Percentiles rank a stretch among this genome's conserved stretches.
Conservation (phyloP, 2,329 filamentous ascomycete genomes). For the Fusarium sp. region DNA sequence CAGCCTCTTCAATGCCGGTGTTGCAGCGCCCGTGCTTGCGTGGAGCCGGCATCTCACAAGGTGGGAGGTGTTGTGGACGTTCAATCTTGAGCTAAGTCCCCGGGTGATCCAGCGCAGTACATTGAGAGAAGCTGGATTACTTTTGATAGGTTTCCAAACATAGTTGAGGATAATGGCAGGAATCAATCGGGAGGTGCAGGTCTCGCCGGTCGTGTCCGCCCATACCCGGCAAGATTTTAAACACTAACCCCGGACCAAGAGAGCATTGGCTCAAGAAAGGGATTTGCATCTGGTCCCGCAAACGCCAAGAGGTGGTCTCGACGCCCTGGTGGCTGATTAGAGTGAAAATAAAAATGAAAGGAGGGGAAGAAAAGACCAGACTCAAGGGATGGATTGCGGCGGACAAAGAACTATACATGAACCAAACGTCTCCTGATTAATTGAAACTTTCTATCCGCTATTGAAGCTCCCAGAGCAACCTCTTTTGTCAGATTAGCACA, state of each 20-base stretch:
- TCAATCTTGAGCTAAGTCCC: neutral
- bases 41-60: conserved; percentile 24
- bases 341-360: neutral
- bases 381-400: neutral
- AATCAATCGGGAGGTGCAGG: conserved; percentile 11
- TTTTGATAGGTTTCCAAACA: neutral
- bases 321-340: conserved; percentile 25
- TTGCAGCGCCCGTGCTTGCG: conserved; percentile 7
- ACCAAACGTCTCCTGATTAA: neutral
- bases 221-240: conserved; percentile 26
- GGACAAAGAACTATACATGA: conserved; percentile 3
- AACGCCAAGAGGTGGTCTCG: conserved; percentile 27
- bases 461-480: neutral
- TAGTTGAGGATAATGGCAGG: neutral
- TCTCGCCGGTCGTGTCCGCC: conserved; percentile 19
- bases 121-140: neutral
- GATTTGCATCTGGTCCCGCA: conserved; percentile 29
- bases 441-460: neutral
- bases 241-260: conserved; percentile 31
- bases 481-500: neutral
- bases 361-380: neutral
- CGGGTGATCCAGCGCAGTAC: conserved; percentile 9
- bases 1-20: neutral
- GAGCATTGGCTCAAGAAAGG: conserved; percentile 24
- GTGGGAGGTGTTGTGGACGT: conserved; percentile 19